phyloP scores from a whole-genome alignment of 495 filamentous ascomycete genomes.

The Hypoxylon crocopeplum region DNA sequence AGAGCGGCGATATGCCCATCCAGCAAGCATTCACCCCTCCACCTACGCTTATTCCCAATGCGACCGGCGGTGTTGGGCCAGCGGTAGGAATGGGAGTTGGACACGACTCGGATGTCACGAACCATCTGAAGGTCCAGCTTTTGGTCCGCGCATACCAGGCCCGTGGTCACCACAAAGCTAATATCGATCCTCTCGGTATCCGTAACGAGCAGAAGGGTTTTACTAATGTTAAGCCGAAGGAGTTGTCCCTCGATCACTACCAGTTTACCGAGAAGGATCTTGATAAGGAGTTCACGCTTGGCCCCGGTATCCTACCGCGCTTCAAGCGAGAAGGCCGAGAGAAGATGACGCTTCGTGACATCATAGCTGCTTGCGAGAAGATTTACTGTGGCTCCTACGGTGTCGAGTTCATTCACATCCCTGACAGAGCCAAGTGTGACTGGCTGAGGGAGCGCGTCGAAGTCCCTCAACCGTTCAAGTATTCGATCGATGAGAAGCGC shows the following conservation, averaged over 20 bases:
- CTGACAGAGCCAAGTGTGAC: constrained; percentile 95
- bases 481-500: constrained; percentile 96
- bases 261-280: constrained; percentile 94
- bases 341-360: constrained; percentile 97
- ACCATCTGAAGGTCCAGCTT: constrained; percentile 98
- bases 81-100: constrained; percentile 70
- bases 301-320: constrained; percentile 93
- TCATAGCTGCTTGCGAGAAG: constrained; percentile 89
- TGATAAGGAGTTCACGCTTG: constrained; percentile 88
- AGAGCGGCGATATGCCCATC: constrained; percentile 94
- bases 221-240: constrained; percentile 86
- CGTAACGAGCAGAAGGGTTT: constrained; percentile 84
- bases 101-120: constrained; percentile 83
- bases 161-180: constrained; percentile 96
- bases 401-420: constrained; percentile 98
- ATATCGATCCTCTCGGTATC: constrained; percentile 95
- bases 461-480: constrained; percentile 91
- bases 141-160: constrained; percentile 97
- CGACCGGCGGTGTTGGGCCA: constrained; percentile 79
- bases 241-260: constrained; percentile 92
- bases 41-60: constrained; percentile 83
- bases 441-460: constrained; percentile 96
- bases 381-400: constrained; percentile 97
- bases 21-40: constrained; percentile 96
- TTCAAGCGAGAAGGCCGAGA: constrained; percentile 86